These are phyloP conservation scores for Populus ilicifolia DNA, from an alignment of 345 rosid species.

Conservation along the genomic window DNA sequence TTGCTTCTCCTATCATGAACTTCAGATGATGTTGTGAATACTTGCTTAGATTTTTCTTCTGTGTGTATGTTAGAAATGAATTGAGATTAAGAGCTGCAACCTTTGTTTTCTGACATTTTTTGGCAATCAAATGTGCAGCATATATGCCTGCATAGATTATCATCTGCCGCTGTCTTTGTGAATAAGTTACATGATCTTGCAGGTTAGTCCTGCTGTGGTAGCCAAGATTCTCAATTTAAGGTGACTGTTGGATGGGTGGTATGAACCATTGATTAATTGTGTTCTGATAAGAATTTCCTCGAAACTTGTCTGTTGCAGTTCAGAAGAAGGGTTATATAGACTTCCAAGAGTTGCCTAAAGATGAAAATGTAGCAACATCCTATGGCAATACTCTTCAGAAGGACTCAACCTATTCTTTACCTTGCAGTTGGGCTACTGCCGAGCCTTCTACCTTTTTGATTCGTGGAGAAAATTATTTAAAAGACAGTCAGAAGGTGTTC, in stretches of 20 bases:
- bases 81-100: background rate
- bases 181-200: slow-evolving; percentile 78
- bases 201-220: slow-evolving; percentile 28
- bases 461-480: slow-evolving; percentile 69
- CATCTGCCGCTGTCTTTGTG: slow-evolving; percentile 64
- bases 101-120: slow-evolving; percentile 1
- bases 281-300: background rate
- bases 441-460: slow-evolving; percentile 73
- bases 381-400: slow-evolving; percentile 73
- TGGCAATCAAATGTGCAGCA: slow-evolving; percentile 28
- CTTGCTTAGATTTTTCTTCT: background rate
- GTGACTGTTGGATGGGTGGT: slow-evolving; percentile 4
- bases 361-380: slow-evolving; percentile 33
- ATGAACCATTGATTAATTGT: background rate
- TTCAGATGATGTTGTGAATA: background rate
- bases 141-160: slow-evolving; percentile 35
- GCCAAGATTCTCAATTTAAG: background rate
- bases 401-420: slow-evolving; percentile 48
- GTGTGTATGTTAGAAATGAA: background rate
- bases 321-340: slow-evolving; percentile 76
- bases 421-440: slow-evolving; percentile 71
- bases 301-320: slow-evolving; percentile 37
- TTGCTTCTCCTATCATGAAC: background rate
- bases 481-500: slow-evolving; percentile 65
- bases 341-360: slow-evolving; percentile 45